phyloP scores from a whole-genome alignment of 2,329 filamentous ascomycete genomes.

The Hypoxylon sp. region DNA sequence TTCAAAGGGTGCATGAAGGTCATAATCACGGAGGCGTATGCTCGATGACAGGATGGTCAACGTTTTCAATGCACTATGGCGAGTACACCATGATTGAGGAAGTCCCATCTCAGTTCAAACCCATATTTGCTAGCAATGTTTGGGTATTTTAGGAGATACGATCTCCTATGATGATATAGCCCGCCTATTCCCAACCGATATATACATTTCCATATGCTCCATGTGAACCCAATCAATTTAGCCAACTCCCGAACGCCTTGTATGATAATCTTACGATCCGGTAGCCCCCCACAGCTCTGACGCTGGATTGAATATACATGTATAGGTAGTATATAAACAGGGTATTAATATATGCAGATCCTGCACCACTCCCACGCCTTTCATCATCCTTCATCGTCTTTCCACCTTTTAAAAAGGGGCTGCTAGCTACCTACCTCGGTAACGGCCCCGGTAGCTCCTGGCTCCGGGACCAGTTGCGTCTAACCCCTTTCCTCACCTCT shows the following conservation, averaged over 20 bases:
- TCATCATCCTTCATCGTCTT: neutral
- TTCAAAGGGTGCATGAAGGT: neutral
- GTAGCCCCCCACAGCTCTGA: neutral
- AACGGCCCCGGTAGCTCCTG: constrained; percentile 31
- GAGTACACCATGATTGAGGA: neutral
- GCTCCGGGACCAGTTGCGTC: constrained; percentile 15
- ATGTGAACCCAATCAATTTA: neutral
- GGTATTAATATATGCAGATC: constrained; percentile 29
- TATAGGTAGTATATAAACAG: constrained; percentile 8
- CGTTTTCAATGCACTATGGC: neutral
- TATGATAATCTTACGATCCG: constrained; percentile 15
- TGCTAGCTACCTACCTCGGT: neutral
- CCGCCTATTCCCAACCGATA: constrained; percentile 7
- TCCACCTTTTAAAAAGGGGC: neutral
- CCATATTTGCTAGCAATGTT: constrained; percentile 10
- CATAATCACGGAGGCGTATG: neutral
- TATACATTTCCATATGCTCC: constrained; percentile 29
- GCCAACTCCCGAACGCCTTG: constrained; percentile 17
- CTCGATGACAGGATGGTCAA: neutral
- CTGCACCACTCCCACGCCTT: neutral
- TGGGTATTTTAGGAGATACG: constrained; percentile 22
- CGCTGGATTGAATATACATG: constrained; percentile 11
- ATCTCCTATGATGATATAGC: constrained; percentile 18
- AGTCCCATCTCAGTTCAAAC: neutral
- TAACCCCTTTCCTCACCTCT: neutral